These are phyloP conservation scores for Nicotiana benthamiana DNA, from an alignment of 257 asterid species.

Conservation along the genomic window DNA sequence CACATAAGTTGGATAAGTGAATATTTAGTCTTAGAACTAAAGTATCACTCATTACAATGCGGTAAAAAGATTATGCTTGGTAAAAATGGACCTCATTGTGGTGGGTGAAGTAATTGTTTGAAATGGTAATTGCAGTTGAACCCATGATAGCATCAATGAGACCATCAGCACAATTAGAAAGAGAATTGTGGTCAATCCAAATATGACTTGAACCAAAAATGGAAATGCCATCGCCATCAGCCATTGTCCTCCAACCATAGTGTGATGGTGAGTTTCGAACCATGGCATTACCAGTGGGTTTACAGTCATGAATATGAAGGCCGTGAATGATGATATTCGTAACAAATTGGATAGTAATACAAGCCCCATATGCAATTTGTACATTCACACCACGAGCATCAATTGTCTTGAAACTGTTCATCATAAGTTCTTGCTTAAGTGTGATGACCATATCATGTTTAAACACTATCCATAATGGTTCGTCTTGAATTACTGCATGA, in stretches of 20 bases:
- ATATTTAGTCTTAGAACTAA: neutral
- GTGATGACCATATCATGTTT: conserved; percentile 71
- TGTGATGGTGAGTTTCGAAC: conserved; percentile 73
- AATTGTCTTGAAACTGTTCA: conserved; percentile 89
- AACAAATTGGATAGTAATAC: conserved; percentile 70
- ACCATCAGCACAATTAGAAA: conserved; percentile 80
- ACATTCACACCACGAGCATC: conserved; percentile 82
- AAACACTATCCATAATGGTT: conserved; percentile 79
- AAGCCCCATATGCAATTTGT: conserved; percentile 74
- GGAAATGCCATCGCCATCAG: conserved; percentile 83
- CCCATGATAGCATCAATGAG: conserved; percentile 83
- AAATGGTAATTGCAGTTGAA: conserved; percentile 85
- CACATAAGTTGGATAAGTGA: neutral
- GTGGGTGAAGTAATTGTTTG: conserved; percentile 78
- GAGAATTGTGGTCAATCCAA: conserved; percentile 82
- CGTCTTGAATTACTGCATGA: conserved; percentile 76
- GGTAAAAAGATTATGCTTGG: neutral
- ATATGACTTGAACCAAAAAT: conserved; percentile 70
- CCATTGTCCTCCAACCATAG: conserved; percentile 86
- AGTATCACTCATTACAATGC: neutral
- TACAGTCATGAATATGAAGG: conserved; percentile 72
- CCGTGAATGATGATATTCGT: conserved; percentile 82
- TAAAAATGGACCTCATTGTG: conserved; percentile 61
- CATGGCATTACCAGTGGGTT: conserved; percentile 77
- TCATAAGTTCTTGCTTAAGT: conserved; percentile 66